Base-by-base conservation (phyloP, 352 stramenopile genomes). In the Globisporangium canariense region DNA sequence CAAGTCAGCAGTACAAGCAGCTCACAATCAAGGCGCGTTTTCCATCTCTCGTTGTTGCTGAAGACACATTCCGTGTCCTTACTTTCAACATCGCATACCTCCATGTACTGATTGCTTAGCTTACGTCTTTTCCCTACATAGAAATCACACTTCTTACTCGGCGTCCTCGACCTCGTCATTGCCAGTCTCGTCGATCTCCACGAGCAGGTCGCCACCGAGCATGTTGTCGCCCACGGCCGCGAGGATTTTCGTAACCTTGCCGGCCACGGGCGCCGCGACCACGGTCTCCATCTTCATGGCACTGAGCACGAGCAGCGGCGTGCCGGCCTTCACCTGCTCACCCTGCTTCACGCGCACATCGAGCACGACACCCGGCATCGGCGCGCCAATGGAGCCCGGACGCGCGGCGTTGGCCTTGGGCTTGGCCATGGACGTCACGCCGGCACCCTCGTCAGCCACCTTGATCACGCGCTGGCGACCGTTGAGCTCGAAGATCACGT, bases 281-380 rank as follows among this genome's bases (percentile, higher is more conserved):
- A 97, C 89, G 3, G 96, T 99, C 83, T 99, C 96, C 97, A 99
- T 99, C 82, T 99, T 99, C 96, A 99, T 99, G 60, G 97, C 97
- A 36, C 83, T 97, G 52, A 99, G 77, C 51, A 98, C 89, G 32
- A 98, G 78, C 40, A 99, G 83, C 34, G 93, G 87, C 65, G 97
- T 77, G 49, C 97, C 97, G 20, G 83, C 85, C 71, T 98, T 96
- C 18, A 99, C 89, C 40, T 88, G 83, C 70, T 98, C 85, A 40
- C 96, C 96, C 43, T 83, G 81, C 68, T 96, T 95, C 28, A 98
- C 93, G 71, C 92, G 97, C 56, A 98, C 95, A 55, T 98, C 96
- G 38, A 99, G 79, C 45, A 99, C 94, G 14, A 98, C 93, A 69
- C 97, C 96, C 0, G 96, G 96, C 97, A 99, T 99, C 32, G 96